Percentiles rank a stretch among this genome's conserved stretches.
Conservation (phyloP, 1,284 basidiomycete species). For the Trichosporon coremiiforme region DNA sequence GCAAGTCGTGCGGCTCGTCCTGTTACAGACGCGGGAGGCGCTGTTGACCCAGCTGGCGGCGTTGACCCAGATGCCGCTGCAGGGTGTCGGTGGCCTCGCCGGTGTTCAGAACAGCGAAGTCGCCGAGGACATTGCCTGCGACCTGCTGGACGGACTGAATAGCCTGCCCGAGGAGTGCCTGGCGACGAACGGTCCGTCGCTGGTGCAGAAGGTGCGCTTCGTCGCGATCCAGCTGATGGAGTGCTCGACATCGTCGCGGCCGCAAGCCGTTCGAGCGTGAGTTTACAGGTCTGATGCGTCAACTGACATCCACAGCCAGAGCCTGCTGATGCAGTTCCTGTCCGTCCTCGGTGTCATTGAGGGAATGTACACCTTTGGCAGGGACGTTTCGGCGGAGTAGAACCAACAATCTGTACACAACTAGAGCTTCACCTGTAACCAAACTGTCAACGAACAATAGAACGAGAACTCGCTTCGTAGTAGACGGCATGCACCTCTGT, state of each 20-base stretch:
- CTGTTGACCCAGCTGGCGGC: conserved; percentile 41
- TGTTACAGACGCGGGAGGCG: conserved; percentile 44
- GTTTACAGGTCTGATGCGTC: conserved; percentile 17
- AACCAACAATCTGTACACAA: background rate
- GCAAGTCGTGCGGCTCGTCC: conserved; percentile 47
- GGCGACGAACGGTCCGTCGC: conserved; percentile 49
- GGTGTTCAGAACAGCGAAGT: conserved; percentile 38
- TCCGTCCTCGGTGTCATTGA: conserved; percentile 50
- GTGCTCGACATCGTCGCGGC: conserved; percentile 32
- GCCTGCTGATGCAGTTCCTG: conserved; percentile 49
- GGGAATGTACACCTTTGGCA: conserved; percentile 47
- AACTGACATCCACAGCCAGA: conserved; percentile 38
- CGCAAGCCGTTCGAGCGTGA: conserved; percentile 42
- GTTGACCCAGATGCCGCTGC: conserved; percentile 43
- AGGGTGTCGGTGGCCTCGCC: conserved; percentile 35
- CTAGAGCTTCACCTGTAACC: background rate
- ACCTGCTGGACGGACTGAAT: conserved; percentile 49
- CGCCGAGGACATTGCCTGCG: conserved; percentile 48
- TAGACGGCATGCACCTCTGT: conserved; percentile 6
- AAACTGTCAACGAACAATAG: background rate
- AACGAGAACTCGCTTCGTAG: background rate
- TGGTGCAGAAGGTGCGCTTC: conserved; percentile 53
- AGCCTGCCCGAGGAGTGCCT: conserved; percentile 47
- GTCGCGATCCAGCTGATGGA: conserved; percentile 53
- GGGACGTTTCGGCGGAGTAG: conserved; percentile 41